Conservation (phyloP, 805 yeast species). For the Lachancea waltii region DNA sequence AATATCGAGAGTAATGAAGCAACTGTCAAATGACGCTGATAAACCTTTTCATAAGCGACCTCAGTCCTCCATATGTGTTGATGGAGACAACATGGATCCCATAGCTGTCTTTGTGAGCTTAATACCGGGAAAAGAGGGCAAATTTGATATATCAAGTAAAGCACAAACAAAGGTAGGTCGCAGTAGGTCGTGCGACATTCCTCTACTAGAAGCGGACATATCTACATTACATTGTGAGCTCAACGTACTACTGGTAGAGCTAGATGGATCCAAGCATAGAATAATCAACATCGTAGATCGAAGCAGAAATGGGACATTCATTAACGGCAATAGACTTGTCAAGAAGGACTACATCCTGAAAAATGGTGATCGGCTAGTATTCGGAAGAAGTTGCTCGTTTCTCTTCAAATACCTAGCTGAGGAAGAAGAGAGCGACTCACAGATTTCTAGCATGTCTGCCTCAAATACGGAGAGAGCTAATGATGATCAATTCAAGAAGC, state of each 20-base stretch:
- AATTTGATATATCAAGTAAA: conserved; percentile 29
- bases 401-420: conserved; percentile 39
- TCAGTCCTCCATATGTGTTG: conserved; percentile 1
- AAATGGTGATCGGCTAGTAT: conserved; percentile 57
- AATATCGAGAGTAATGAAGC: conserved; percentile 3
- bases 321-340: conserved; percentile 49
- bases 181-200: conserved; percentile 53
- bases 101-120: conserved; percentile 25
- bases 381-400: conserved; percentile 49
- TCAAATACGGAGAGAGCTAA: background rate
- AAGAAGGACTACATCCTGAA: conserved; percentile 44
- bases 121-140: conserved; percentile 32
- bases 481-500: conserved; percentile 23
- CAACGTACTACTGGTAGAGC: conserved; percentile 35
- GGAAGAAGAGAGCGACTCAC: conserved; percentile 8
- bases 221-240: conserved; percentile 61
- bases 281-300: conserved; percentile 47
- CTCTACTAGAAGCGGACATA: conserved; percentile 50
- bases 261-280: conserved; percentile 31
- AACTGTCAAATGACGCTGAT: conserved; percentile 7
- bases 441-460: background rate
- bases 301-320: conserved; percentile 57
- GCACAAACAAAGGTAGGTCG: conserved; percentile 42
- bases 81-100: conserved; percentile 3
- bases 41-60: conserved; percentile 18